A percentile compares a stretch with the other conserved stretches of the same genome.
phyloP scores from a whole-genome alignment of 2,329 filamentous ascomycete species.

The Exophiala sp. region DNA sequence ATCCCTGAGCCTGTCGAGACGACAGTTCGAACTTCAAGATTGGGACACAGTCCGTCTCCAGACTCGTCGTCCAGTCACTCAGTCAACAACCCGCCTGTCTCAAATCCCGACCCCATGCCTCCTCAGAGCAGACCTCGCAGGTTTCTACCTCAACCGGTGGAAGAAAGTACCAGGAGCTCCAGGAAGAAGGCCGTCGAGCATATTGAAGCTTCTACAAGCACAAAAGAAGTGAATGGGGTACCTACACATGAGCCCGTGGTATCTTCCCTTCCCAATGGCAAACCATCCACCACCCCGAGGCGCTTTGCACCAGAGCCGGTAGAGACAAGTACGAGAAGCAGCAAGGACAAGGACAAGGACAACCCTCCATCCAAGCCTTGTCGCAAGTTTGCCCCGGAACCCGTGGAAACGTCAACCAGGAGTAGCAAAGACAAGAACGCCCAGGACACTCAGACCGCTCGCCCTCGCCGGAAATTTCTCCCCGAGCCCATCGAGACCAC shows the following conservation, averaged over 20 bases:
- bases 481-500: constrained; percentile 69
- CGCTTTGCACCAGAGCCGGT: constrained; percentile 31
- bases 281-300: constrained; percentile 14
- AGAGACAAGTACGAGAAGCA: constrained; percentile 26
- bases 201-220: constrained; percentile 5
- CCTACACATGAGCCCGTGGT: constrained; percentile 16
- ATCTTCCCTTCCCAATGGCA: constrained; percentile 3
- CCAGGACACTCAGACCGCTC: constrained; percentile 30
- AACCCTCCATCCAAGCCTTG: constrained; percentile 19
- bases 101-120: constrained; percentile 15
- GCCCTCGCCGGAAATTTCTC: constrained; percentile 55
- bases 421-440: constrained; percentile 30
- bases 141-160: constrained; percentile 40
- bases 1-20: constrained; percentile 31
- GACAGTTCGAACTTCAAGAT: constrained; percentile 18
- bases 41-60: constrained; percentile 7
- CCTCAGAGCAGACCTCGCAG: constrained; percentile 28
- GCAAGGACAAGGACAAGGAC: constrained; percentile 23
- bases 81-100: constrained; percentile 5
- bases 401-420: constrained; percentile 41
- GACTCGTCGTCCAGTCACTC: constrained; percentile 11
- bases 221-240: neutral
- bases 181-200: constrained; percentile 30
- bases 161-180: constrained; percentile 40
- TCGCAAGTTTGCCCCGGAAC: constrained; percentile 40